A percentile compares a stretch with the other conserved stretches of the same genome.
Conservation (phyloP, 306 rosid genomes). For the Vigna nakashimae region DNA sequence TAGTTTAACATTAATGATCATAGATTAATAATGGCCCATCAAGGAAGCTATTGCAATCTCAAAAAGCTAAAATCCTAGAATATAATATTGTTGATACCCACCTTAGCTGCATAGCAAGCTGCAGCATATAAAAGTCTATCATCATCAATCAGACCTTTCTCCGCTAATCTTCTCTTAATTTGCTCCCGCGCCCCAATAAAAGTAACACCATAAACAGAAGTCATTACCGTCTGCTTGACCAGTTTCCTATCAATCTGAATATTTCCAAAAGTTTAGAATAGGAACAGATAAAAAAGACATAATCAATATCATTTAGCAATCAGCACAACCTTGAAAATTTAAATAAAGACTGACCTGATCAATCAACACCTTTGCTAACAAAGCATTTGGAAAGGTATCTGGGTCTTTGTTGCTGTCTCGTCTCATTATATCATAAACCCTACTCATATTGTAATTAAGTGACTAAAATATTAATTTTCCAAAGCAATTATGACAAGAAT, state of each 20-base stretch:
- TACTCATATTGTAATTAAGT: slow-evolving; percentile 43
- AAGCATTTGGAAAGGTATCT: slow-evolving; percentile 63
- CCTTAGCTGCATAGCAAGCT: slow-evolving; percentile 88
- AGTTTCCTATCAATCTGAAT: slow-evolving; percentile 88
- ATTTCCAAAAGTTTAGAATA: slow-evolving; percentile 41
- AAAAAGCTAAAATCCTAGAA: slow-evolving; percentile 19
- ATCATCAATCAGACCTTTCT: slow-evolving; percentile 79
- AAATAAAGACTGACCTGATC: slow-evolving; percentile 65
- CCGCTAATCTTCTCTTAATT: slow-evolving; percentile 83
- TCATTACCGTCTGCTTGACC: slow-evolving; percentile 93
- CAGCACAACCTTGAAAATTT: slow-evolving; percentile 32
- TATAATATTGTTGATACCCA: slow-evolving; percentile 48
- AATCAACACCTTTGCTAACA: slow-evolving; percentile 69
- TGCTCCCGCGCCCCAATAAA: slow-evolving; percentile 90
- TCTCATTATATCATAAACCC: slow-evolving; percentile 82
- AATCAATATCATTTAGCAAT: slow-evolving; percentile 29
- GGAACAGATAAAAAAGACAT: slow-evolving; percentile 28
- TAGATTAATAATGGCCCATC: slow-evolving; percentile 6
- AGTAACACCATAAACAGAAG: slow-evolving; percentile 92
- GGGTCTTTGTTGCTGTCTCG: slow-evolving; percentile 79
- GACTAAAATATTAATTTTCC: slow-evolving; percentile 10
- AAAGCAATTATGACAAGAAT: slow-evolving; percentile 26
- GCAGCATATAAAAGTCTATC: slow-evolving; percentile 70
- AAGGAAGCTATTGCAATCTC: slow-evolving; percentile 30
- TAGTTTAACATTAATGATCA: background rate